Base-by-base conservation (phyloP, 1,284 basidiomycete species). In the Malassezia arunalokei region DNA sequence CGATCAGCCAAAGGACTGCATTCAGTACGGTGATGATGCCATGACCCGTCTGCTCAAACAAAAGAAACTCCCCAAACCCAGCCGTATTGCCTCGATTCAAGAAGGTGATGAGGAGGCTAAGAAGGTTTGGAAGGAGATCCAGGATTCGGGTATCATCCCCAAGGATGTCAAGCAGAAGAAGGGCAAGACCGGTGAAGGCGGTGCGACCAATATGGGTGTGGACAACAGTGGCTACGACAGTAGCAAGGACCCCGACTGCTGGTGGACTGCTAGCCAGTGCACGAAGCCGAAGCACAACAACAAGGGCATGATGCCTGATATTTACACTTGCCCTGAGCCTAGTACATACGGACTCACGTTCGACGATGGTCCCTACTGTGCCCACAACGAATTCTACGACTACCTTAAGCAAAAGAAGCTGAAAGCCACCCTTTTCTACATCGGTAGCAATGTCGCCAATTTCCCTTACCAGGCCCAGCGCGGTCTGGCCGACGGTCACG, bases 391-490 rank as follows among this genome's bases (percentile, higher is more conserved):
- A 0, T 76, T 79, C 51, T 79, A 79, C 67, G 76, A 79, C 63
- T 77, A 71, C 57, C 64, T 79, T 38, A 44, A 68, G 39, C 55
- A 75, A 51, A 64, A 77, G 38, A 74, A 78, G 17, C 76, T 77
- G 57, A 76, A 76, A 60, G 78, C 78, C 0, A 77, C 78, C 32
- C 68, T 80, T 71, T 73, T 71, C 59, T 74, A 64, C 62, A 66
- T 77, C 70, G 77, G 78, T 5, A 76, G 76, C 35, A 79, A 80
- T 65, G 77, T 79, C 27, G 60, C 77, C 45, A 74, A 79, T 64
- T 79, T 77, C 77, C 79, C 79, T 6, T 62, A 77, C 8, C 76
- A 80, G 65, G 78, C 77, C 12, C 73, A 77, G 56, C 71, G 78
- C 33, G 78, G 74, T 39, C 43, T 70, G n/a, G 58, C 58, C 8